Conservation (phyloP, 2,329 filamentous ascomycete species). For the Botrytis byssoidea region DNA sequence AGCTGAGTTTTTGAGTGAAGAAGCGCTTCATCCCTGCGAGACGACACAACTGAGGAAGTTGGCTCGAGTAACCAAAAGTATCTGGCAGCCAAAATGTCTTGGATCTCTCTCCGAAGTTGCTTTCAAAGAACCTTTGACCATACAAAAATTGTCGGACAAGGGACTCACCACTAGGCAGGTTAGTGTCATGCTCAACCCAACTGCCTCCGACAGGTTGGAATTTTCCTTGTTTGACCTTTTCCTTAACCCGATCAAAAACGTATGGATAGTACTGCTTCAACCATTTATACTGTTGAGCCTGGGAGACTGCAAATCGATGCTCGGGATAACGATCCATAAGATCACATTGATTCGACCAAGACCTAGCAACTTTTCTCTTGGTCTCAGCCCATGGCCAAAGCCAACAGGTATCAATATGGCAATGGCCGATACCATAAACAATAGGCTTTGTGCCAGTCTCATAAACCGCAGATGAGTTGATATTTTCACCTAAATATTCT, state of each 20-base stretch:
- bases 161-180: constrained; percentile 93
- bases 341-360: constrained; percentile 96
- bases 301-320: constrained; percentile 86
- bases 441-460: constrained; percentile 69
- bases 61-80: constrained; percentile 95
- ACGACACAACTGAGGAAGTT: constrained; percentile 89
- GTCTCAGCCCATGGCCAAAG: constrained; percentile 98
- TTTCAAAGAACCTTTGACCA: constrained; percentile 92
- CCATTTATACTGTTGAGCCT: constrained; percentile 98
- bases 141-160: constrained; percentile 93
- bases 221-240: constrained; percentile 82
- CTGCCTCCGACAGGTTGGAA: constrained; percentile 96
- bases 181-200: constrained; percentile 99
- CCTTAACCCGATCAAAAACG: constrained; percentile 85
- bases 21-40: constrained; percentile 95
- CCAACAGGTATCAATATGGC: constrained; percentile 98
- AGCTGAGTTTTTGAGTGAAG: constrained; percentile 97
- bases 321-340: constrained; percentile 94
- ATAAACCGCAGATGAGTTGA: constrained; percentile 84
- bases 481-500: constrained; percentile 75
- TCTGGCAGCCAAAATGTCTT: constrained; percentile 97
- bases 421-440: constrained; percentile 89
- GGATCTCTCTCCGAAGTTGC: constrained; percentile 83
- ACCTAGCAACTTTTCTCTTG: constrained; percentile 91
- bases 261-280: constrained; percentile 84